A percentile compares a stretch with the other conserved stretches of the same genome.
Evolutionary conservation across 2,329 filamentous ascomycete genomes (phyloP).

Genomic region (Colletotrichum tanaceti): DNA sequence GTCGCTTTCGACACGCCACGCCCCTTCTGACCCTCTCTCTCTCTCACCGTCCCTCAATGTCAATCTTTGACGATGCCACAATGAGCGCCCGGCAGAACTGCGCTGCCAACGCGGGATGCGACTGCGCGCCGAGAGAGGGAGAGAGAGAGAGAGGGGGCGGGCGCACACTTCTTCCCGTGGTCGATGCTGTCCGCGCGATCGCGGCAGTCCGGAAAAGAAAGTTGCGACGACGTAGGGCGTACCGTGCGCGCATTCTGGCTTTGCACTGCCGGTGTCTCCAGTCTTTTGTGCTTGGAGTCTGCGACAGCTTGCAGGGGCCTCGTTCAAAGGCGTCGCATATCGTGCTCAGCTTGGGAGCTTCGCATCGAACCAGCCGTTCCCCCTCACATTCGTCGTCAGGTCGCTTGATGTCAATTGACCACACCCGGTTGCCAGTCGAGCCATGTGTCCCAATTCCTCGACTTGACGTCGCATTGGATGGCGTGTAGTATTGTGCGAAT

Average conservation of each 20-base stretch:
- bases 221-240: constrained; percentile 34
- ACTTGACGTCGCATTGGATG: constrained; percentile 11
- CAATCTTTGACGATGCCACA: constrained; percentile 7
- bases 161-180: neutral
- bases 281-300: constrained; percentile 35
- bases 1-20: constrained; percentile 35
- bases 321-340: constrained; percentile 31
- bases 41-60: constrained; percentile 9
- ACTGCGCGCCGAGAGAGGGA: constrained; percentile 1
- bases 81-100: neutral
- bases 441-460: constrained; percentile 20
- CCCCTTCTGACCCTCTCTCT: constrained; percentile 24
- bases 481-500: constrained; percentile 20
- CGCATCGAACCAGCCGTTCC: constrained; percentile 6
- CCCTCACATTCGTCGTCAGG: constrained; percentile 1
- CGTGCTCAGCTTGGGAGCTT: constrained; percentile 31
- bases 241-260: constrained; percentile 34
- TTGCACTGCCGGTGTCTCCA: constrained; percentile 34
- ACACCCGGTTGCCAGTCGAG: constrained; percentile 6
- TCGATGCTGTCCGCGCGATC: constrained; percentile 11
- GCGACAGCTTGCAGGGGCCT: constrained; percentile 37
- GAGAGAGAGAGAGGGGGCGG: neutral
- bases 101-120: neutral
- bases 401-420: constrained; percentile 1
- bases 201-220: constrained; percentile 25